These are phyloP conservation scores for Agarophyton chilense DNA, from an alignment of 23 red algal species.

Conservation along the genomic window DNA sequence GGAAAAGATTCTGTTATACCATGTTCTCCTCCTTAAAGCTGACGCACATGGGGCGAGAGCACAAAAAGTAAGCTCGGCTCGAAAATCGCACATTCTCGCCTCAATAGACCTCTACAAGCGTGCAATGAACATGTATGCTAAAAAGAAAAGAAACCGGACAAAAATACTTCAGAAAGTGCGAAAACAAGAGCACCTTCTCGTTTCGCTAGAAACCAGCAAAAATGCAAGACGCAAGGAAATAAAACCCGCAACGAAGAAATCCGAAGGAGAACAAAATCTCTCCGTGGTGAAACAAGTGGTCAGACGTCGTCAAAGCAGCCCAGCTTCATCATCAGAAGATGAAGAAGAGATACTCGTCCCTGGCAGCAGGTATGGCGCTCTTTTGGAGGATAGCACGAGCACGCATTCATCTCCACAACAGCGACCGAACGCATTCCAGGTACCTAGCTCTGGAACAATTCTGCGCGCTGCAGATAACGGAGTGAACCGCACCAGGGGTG, in stretches of 20 bases:
- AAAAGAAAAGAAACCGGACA: background rate
- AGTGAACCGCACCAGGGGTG: background rate
- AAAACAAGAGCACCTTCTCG: background rate
- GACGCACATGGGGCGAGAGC: slow-evolving; percentile 18
- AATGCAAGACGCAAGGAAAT: background rate
- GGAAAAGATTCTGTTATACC: slow-evolving; percentile 5
- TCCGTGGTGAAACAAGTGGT: background rate
- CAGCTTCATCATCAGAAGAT: slow-evolving; percentile 20
- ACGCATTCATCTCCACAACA: background rate
- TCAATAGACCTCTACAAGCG: slow-evolving; percentile 10
- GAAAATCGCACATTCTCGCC: background rate
- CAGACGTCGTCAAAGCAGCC: background rate
- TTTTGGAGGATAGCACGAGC: background rate
- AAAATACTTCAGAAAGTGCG: background rate
- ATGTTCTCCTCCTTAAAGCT: background rate
- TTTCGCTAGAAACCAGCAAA: background rate
- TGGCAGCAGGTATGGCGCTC: slow-evolving; percentile 24
- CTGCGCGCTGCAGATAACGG: background rate
- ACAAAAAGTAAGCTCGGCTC: background rate
- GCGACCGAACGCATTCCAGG: background rate
- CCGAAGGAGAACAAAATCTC: background rate
- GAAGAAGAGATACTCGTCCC: background rate
- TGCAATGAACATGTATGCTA: background rate
- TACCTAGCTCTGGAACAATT: background rate
- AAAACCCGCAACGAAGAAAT: background rate